Conservation (phyloP, 805 yeast species). For the Saturnispora silvae region DNA sequence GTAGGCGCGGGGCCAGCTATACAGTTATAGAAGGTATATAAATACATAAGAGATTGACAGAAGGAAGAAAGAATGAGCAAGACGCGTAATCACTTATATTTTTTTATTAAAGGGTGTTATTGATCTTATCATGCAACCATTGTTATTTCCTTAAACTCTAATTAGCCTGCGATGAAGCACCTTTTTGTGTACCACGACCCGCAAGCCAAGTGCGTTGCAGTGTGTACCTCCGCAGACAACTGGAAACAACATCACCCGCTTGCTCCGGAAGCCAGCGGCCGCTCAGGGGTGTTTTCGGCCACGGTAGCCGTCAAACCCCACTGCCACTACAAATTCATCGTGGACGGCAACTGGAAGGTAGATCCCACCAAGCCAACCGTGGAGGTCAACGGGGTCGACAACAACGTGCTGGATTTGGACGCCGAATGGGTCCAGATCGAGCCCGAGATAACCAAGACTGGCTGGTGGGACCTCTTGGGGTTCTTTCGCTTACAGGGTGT, state of each 20-base stretch:
- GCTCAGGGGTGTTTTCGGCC: slow-evolving; percentile 17
- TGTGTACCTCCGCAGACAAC: slow-evolving; percentile 51
- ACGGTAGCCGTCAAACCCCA: slow-evolving; percentile 19
- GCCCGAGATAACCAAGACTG: not conserved
- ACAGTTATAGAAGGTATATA: too few species aligned
- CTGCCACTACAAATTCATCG: slow-evolving; percentile 45
- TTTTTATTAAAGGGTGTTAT: too few species aligned
- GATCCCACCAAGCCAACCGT: slow-evolving; percentile 19
- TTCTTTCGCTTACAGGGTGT: not conserved
- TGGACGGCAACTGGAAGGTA: slow-evolving; percentile 46
- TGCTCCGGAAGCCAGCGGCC: slow-evolving; percentile 27
- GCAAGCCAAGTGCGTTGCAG: slow-evolving; percentile 29
- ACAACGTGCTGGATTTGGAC: slow-evolving; percentile 32
- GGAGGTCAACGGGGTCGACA: slow-evolving; percentile 37
- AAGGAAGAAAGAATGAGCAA: too few species aligned
- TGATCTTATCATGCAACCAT: not conserved
- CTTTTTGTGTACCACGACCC: slow-evolving; percentile 3
- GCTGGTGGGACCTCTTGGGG: not conserved
- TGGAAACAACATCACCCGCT: slow-evolving; percentile 41
- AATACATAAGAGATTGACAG: too few species aligned
- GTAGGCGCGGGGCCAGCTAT: too few species aligned
- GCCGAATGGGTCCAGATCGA: slow-evolving; percentile 17
- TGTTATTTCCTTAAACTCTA: not conserved
- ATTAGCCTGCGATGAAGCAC: slow-evolving; percentile 2
- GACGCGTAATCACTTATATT: too few species aligned